phyloP scores from a whole-genome alignment of 2,329 filamentous ascomycete species.

The Penicillium frequentans region DNA sequence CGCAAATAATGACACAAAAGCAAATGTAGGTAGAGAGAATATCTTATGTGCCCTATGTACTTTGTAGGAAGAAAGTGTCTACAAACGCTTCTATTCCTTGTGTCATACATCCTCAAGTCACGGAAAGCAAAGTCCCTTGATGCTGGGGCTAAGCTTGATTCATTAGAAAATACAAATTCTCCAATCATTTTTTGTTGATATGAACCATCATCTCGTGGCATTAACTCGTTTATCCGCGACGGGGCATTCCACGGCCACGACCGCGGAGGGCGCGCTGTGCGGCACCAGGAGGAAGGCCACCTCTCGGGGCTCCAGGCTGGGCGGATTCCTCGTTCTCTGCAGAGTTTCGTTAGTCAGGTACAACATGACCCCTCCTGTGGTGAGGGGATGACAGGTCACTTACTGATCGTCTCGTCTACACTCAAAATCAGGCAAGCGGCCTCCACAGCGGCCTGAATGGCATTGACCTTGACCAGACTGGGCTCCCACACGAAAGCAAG shows the following conservation, averaged over 20 bases:
- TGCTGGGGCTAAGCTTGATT: not conserved
- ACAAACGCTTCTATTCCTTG: conserved; percentile 5
- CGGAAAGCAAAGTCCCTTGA: not conserved
- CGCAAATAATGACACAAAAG: not conserved
- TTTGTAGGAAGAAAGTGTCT: not conserved
- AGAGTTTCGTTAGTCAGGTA: conserved; percentile 17
- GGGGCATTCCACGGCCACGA: conserved; percentile 84
- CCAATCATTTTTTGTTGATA: conserved; percentile 13
- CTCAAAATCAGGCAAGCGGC: conserved; percentile 92
- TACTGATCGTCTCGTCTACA: conserved; percentile 96
- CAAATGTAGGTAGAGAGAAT: not conserved
- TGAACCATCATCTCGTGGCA: conserved; percentile 24
- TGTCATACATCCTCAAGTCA: conserved; percentile 2
- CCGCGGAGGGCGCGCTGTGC: conserved; percentile 86
- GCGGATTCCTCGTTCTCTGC: conserved; percentile 87
- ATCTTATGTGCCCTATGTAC: not conserved
- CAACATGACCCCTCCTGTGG: not conserved
- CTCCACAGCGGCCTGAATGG: conserved; percentile 92
- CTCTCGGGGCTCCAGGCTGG: conserved; percentile 74
- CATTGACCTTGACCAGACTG: conserved; percentile 92
- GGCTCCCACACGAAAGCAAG: conserved; percentile 97
- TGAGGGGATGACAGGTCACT: conserved; percentile 24
- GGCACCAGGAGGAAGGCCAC: conserved; percentile 74
- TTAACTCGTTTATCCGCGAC: conserved; percentile 28
- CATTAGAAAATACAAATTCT: conserved; percentile 10